A percentile compares a stretch with the other conserved stretches of the same genome.
These are phyloP conservation scores for Agaricus blazei DNA, from an alignment of 768 basidiomycete species.

Conservation along the genomic window DNA sequence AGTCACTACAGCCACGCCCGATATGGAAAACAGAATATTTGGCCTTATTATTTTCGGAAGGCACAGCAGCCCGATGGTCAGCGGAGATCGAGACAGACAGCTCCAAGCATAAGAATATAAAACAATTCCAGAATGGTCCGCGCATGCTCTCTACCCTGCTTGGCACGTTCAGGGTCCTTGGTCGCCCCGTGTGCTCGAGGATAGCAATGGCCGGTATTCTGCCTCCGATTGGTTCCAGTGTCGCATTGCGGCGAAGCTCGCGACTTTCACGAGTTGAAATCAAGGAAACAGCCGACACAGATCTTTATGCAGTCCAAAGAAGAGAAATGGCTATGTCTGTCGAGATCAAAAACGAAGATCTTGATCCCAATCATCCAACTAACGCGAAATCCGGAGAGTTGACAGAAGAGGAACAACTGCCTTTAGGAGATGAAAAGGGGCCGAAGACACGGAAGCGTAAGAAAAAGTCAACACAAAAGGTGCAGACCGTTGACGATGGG, in stretches of 20 bases:
- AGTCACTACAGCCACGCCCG: not conserved
- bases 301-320: not conserved
- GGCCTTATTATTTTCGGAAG: slow-evolving; percentile 1
- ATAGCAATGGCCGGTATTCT: not conserved
- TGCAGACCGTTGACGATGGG: slow-evolving; percentile 5
- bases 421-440: slow-evolving; percentile 5
- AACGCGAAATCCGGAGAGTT: not conserved
- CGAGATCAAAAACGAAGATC: not conserved
- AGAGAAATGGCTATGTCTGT: not conserved
- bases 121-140: not conserved
- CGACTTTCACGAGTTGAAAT: not conserved
- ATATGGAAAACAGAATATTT: not conserved
- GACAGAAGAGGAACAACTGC: not conserved
- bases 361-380: not conserved
- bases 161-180: not conserved
- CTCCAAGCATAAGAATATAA: not conserved
- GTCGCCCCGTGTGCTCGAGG: not conserved
- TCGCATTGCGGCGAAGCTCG: slow-evolving; percentile 5
- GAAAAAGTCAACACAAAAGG: not conserved
- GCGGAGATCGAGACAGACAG: slow-evolving; percentile 2
- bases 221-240: not conserved
- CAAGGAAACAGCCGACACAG: not conserved
- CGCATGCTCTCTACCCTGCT: slow-evolving; percentile 1
- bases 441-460: not conserved
- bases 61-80: not conserved